Base-by-base conservation (phyloP, 441 rosid genomes). In the Sinapis alba region DNA sequence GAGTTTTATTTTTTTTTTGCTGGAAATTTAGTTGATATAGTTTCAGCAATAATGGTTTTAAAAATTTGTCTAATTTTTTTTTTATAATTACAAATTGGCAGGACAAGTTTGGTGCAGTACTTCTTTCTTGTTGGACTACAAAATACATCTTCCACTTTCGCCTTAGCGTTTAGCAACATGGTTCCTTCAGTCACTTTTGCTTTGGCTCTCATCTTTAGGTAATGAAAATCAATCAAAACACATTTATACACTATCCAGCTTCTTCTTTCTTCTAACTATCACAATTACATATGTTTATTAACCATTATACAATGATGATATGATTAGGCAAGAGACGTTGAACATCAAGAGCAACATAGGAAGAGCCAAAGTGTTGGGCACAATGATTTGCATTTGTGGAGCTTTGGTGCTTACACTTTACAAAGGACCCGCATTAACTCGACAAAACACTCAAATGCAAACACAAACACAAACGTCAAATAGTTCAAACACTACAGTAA, bases 71-170 rank as follows among this genome's bases (percentile, higher is more conserved):
- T 45, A 45, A 15, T 1, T 21, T 32, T 32, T 13, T 11, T 43
- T 43, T 41, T 16, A 19, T 34, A 36, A 16, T 6, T 4, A 15
- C 7, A 32, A 54, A 54, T 65, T 54, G 10, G 12, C 80, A 86
- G 93, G 81, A 83, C 81, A 43, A 85, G 87, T 53, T 76, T 88
- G 12, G 43, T 83, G 5, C 88, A 85, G 30, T 88, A 84, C 70
- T 75, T 83, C 72, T 81, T 86, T 58, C 90, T 88, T 68, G 68
- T 84, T 12, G 90, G 93, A 70, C 82, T 88, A 62, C 69, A 82
- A 47, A 69, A 82, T 51, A 85, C 93, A 15, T 83, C 93, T 13
- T 81, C 93, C 27, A 83, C 90, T 15, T 86, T 81, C 63, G 57
- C 90, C 1, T 75, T 82, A 71, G 90, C 88, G 21, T 88, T 88